Base-by-base conservation (phyloP, 1,284 basidiomycete genomes). In the Ganoderma lingzhi region DNA sequence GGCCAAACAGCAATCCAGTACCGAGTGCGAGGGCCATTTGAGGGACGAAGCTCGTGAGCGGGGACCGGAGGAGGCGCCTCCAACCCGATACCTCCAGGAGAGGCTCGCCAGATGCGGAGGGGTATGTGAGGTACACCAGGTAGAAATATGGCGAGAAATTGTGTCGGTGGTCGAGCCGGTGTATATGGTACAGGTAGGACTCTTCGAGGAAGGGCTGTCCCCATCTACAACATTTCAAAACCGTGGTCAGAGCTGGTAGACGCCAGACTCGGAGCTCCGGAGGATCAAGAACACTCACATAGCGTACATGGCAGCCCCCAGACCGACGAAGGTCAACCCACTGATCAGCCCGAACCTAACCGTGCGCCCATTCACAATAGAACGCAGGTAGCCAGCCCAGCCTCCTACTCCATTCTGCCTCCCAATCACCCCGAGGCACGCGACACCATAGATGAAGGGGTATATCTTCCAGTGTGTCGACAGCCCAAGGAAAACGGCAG, bases 61-160 rank as follows among this genome's bases (percentile, higher is more conserved):
- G 89, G 0, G 92, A 93, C 12, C 86, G 82, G 14, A 90, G 79
- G 12, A 90, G 66, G 28, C 77, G 76, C 48, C 78, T 82, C 83
- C 83, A 83, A 6, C 87, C 60, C 77, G 67, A 76, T 66, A 56
- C 1, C 81, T 74, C 62, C 79, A 75, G 4, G 80, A 79, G 30
- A 48, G 76, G 23, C 62, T 80, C 42, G 28, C 42, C 62, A 10
- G n/a, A 63, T 72, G 78, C 67, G 12, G 72, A 73, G 1, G 90
- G 88, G 73, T 92, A 92, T 0, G 86, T 88, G 61, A 99, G 89
- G 80, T 99, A 99, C 45, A 93, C 96, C 56, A 93, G 89, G 79
- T 99, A 96, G 81, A 98, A 99, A 83, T 99, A 98, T 0, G 96
- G 94, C 17, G 96, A 96, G 81, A 99, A 99, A 81, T 99, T 99